Base-by-base conservation (phyloP, 2,329 filamentous ascomycete genomes). In the Golovinomyces cichoracearum region DNA sequence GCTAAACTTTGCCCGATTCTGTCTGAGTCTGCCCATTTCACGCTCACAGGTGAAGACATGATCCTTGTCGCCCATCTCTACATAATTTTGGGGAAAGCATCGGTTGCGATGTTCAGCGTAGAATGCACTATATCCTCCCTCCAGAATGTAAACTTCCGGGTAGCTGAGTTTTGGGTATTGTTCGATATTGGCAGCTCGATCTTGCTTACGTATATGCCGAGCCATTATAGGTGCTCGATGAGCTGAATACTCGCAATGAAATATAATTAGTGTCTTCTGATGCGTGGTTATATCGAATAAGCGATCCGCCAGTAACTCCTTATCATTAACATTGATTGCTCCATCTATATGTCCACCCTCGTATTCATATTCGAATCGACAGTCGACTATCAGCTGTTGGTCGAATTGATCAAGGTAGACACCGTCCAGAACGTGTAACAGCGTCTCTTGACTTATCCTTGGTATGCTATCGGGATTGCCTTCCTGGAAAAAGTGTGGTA, bases 211-310 rank as follows among this genome's bases (percentile, higher is more conserved):
- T 52, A 98, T 76, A 63, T 85, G 84, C 58, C 90, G 85, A 46
- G 90, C 90, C 81, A 95, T 95, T 53, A 93, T 78, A 44, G 90
- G 90, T 42, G 90, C 90, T 53, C 90, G 83, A 63, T 95, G 88
- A 35, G 84, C 88, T 29, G 90, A 95, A 65, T 95, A 98, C 66
- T 98, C 90, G 73, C 90, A 98, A 66, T 98, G 90, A 58, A 98
- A 83, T 55, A 98, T 78, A 53, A 98, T 65, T 10, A 94, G 70
- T 0, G 85, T 90, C 55, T 76, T 80, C 46, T 78, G 73, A 44
- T 73, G 66, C 57, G 78, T 74, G 17, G 71, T 70, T 26, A 62
- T 56, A 50, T 75, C 66, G 63, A 98, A 93, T 45, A 98, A 73
- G 55, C 86, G 76, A 49, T 70, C 69, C 7, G 84, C 76, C 50